Conservation (phyloP, 2,329 filamentous ascomycete species). For the Alternaria viburni region DNA sequence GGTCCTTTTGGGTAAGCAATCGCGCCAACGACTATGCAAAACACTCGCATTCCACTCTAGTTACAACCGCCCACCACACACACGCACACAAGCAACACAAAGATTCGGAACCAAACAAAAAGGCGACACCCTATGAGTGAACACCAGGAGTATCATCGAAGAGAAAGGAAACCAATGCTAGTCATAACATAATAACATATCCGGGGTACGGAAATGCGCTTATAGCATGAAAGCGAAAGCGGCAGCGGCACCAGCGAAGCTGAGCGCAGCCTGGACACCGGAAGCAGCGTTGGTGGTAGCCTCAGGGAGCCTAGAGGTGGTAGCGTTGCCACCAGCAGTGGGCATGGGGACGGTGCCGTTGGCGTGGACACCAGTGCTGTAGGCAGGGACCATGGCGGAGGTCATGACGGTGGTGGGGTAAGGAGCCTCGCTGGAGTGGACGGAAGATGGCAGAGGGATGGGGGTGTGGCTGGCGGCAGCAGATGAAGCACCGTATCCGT, state of each 20-base stretch:
- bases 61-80: background rate
- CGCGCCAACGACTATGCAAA: slow-evolving; percentile 1
- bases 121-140: background rate
- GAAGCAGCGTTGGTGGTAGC: slow-evolving; percentile 43
- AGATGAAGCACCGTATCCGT: background rate
- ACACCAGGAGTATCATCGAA: slow-evolving; percentile 1
- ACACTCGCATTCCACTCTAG: slow-evolving; percentile 2
- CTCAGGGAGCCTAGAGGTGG: slow-evolving; percentile 31
- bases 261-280: slow-evolving; percentile 42
- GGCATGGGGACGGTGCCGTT: slow-evolving; percentile 38
- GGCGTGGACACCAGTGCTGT: background rate
- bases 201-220: slow-evolving; percentile 13
- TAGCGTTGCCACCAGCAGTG: slow-evolving; percentile 40
- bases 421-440: slow-evolving; percentile 15
- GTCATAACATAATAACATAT: slow-evolving; percentile 24
- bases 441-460: slow-evolving; percentile 7
- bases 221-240: slow-evolving; percentile 51
- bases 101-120: background rate
- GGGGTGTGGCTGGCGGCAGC: slow-evolving; percentile 20
- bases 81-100: background rate
- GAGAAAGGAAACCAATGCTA: slow-evolving; percentile 1
- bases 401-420: slow-evolving; percentile 20
- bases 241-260: slow-evolving; percentile 51
- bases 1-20: background rate
- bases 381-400: slow-evolving; percentile 29